A percentile compares a stretch with the other conserved stretches of the same genome.
Evolutionary conservation across 2,329 filamentous ascomycete genomes (phyloP).

Genomic region (Coniella vitis): DNA sequence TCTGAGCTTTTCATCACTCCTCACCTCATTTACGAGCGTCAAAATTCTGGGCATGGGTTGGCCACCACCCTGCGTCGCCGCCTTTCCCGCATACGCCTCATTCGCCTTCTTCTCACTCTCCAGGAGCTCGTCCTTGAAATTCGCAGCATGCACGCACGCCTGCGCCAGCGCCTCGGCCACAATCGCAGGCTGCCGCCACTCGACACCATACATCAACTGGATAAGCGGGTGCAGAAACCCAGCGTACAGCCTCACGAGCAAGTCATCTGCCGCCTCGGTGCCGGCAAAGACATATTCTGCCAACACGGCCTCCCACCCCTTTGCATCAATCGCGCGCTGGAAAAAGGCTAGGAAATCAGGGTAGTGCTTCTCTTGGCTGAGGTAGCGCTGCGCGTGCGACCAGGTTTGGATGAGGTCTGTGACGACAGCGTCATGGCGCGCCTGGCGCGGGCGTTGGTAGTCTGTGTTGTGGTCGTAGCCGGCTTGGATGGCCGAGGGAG

Average conservation of each 20-base stretch:
- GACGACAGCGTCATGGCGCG: slow-evolving; percentile 42
- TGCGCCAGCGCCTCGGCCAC: slow-evolving; percentile 76
- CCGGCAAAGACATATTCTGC: slow-evolving; percentile 62
- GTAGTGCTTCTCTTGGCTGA: slow-evolving; percentile 60
- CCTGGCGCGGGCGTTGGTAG: slow-evolving; percentile 56
- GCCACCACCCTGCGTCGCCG: slow-evolving; percentile 19
- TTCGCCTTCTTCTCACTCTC: slow-evolving; percentile 42
- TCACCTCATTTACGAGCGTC: slow-evolving; percentile 55
- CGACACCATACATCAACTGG: slow-evolving; percentile 77
- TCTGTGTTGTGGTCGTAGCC: slow-evolving; percentile 58
- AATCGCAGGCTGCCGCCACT: slow-evolving; percentile 75
- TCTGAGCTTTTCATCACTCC: slow-evolving; percentile 48
- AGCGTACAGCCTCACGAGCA: slow-evolving; percentile 55
- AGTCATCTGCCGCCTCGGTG: slow-evolving; percentile 56
- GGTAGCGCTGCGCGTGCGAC: slow-evolving; percentile 45
- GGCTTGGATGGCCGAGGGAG: slow-evolving; percentile 48
- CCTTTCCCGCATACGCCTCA: slow-evolving; percentile 20
- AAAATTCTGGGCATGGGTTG: slow-evolving; percentile 37
- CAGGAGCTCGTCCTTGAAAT: slow-evolving; percentile 48
- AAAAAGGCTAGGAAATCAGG: slow-evolving; percentile 72
- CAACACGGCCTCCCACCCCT: slow-evolving; percentile 52
- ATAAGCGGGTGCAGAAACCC: slow-evolving; percentile 75
- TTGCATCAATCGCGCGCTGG: slow-evolving; percentile 61
- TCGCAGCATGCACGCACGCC: slow-evolving; percentile 59
- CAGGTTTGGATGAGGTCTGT: slow-evolving; percentile 48